Base-by-base conservation (phyloP, 345 rosid species). In the Arabis alpina region DNA sequence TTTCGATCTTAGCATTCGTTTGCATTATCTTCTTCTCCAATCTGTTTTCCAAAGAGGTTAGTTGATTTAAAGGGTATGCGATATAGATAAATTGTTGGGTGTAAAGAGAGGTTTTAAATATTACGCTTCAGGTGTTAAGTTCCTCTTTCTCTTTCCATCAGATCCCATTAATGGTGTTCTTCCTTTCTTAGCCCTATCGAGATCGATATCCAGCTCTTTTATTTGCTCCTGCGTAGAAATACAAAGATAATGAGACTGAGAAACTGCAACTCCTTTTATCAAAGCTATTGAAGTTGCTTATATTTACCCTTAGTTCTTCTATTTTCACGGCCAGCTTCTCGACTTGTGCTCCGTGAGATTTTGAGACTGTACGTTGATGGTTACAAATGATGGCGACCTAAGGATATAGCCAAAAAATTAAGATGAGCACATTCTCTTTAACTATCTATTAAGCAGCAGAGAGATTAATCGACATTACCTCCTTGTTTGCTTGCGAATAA, bases 301-400 rank as follows among this genome's bases (percentile, higher is more conserved):
- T 45, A 6, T 25, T 55, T 81, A 94, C 99, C 77, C 59, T 73
- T 66, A 73, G 72, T 73, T 73, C 77, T 40, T 73, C 77, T 57
- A 73, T 65, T 50, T 73, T 73, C 54, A 40, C 51, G 40, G 77
- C 66, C 61, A 73, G 66, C 72, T 43, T 73, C 72, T 73, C 77
- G 24, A 73, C 34, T 66, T 73, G 72, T 41, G 77, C 88, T 16
- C 72, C 80, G 60, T 94, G 99, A 54, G 93, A 72, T 80, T 89
- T 94, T 6, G 98, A 94, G 64, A 94, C 81, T 67, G 82, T 89
- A 54, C 99, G 96, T 65, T 94, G 99, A 81, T 94, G 99, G 81
- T 94, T 94, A 83, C 99, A 92, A 71, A 94, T 94, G 74, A 91
- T 94, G 23, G 99, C 99, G 0, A 73, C 76, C 76, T 73, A 73